Evolutionary conservation across 2,329 filamentous ascomycete species (phyloP).

Genomic region (Ophiobolus disseminans): DNA sequence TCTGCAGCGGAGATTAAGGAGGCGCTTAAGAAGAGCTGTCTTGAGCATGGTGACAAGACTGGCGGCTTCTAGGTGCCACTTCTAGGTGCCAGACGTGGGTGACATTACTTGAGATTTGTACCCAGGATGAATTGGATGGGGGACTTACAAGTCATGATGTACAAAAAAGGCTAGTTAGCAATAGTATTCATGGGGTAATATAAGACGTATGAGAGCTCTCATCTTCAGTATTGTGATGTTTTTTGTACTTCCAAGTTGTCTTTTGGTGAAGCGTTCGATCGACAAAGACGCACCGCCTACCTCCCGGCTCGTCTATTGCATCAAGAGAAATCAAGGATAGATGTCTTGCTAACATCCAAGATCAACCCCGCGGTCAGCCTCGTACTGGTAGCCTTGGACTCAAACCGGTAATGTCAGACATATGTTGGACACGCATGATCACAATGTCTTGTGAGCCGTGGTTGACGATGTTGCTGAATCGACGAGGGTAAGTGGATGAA

Average conservation of each 20-base stretch:
- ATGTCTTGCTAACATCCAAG: not conserved
- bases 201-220: no score
- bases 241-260: no score
- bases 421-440: not conserved
- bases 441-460: conserved; percentile 9
- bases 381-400: conserved; percentile 14
- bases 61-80: not conserved
- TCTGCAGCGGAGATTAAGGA: conserved; percentile 1
- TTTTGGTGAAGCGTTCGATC: no score
- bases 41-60: not conserved
- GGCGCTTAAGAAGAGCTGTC: not conserved
- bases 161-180: no score
- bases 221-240: no score
- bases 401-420: conserved; percentile 18
- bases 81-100: not conserved
- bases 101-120: not conserved
- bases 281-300: no score
- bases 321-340: no score
- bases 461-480: not conserved
- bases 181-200: no score
- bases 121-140: no score
- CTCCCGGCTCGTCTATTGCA: not conserved
- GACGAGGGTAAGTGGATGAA: not conserved
- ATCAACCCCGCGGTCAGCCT: not conserved
- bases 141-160: no score